Base-by-base conservation (phyloP, 192 early-diverging fungal genomes). In the Allomyces javanicus region DNA sequence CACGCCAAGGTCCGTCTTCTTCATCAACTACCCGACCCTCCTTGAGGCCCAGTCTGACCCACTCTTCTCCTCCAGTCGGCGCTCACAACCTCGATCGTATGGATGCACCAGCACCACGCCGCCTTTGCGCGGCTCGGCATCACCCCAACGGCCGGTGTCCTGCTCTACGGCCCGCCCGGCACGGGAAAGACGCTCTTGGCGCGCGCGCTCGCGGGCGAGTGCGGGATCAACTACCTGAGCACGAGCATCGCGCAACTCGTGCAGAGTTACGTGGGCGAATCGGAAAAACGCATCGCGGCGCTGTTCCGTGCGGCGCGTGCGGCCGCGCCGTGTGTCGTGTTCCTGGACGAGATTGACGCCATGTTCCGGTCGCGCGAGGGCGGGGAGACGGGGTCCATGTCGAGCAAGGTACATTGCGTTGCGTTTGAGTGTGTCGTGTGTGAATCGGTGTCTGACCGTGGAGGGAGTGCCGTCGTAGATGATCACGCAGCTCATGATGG, bases 121-220 rank as follows among this genome's bases (percentile, higher is more conserved):
- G 64, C 86, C 10, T 87, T 82, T 66, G 72, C 71, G 0, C 66
- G 67, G 11, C 84, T 87, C 44, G 71, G 77, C 58, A 83, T 87
- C 63, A 73, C 71, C 21, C 74, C 85, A 0, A 79, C 86, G 3
- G 72, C 80, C 14, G 87, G 87, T 14, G 85, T 88, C 0, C 67
- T 89, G 19, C 87, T 89, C 61, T 77, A 88, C 67, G 87, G 87
- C 1, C 82, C 83, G 23, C 81, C 77, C 21, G 81, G 85, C 6
- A 86, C 84, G 14, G 87, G 87, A n/a, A 89, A 89, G 70, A 89
- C 87, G 0, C 68, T 88, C 5, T 70, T 89, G 75, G 85, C 81
- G 26, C 74, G 73, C 12, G 77, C 73, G 0, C 63, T 77, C 21
- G 81, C 76, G 1, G 67, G 71, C 10, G 73, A 75, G 25, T 67